Evolutionary conservation across 2,329 filamentous ascomycete genomes (phyloP).

Genomic region (Diaporthe sp.): DNA sequence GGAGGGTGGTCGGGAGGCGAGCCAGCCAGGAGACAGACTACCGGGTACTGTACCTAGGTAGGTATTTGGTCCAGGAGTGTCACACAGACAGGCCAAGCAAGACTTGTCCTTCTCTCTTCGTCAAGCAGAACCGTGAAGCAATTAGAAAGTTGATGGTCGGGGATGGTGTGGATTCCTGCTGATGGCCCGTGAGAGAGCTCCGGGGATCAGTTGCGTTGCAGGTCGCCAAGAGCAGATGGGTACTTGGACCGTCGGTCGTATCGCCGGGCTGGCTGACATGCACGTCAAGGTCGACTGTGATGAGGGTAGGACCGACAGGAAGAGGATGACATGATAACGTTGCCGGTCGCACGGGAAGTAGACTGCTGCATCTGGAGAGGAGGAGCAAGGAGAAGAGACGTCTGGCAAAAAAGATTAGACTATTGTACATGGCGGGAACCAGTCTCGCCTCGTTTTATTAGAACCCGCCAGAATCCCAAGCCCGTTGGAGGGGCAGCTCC

Average conservation of each 20-base stretch:
- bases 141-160: not conserved
- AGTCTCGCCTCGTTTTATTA: slow-evolving; percentile 23
- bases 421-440: slow-evolving; percentile 6
- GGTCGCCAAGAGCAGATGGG: not conserved
- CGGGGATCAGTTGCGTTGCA: slow-evolving; percentile 15
- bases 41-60: not conserved
- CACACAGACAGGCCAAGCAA: not conserved
- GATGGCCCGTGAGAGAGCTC: not conserved
- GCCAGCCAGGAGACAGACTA: not conserved
- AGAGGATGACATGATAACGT: slow-evolving; percentile 27
- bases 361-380: not conserved
- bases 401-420: not conserved
- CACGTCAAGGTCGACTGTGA: slow-evolving; percentile 23
- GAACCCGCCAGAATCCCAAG: slow-evolving; percentile 16
- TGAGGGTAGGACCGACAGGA: not conserved
- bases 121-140: not conserved
- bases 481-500: slow-evolving; percentile 8
- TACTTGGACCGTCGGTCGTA: not conserved
- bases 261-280: slow-evolving; percentile 24
- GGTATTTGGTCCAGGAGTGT: not conserved
- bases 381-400: not conserved
- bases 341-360: not conserved
- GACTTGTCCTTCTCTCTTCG: not conserved
- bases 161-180: not conserved
- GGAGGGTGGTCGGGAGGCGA: not conserved